Base-by-base conservation (phyloP, 1,284 basidiomycete genomes). In the Lentinus polychrous region DNA sequence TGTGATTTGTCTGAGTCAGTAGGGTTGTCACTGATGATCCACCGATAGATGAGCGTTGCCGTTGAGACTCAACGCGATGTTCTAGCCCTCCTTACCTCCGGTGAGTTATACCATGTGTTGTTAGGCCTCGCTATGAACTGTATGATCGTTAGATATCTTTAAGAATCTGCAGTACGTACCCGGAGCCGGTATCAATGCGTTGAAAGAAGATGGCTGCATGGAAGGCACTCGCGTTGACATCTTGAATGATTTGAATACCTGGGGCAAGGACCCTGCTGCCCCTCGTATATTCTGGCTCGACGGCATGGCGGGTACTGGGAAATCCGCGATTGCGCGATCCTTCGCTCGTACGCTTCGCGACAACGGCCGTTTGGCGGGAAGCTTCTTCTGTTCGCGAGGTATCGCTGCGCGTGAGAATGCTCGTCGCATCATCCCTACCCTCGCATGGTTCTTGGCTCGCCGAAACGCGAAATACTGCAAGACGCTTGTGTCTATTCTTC, bases 271-370 rank as follows among this genome's bases (percentile, higher is more conserved):
- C 27, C n/a, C 38, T 2, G 23, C 8, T 10, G 40, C 34, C 5
- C 50, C 49, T 8, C 46, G 43, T 20, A 52, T 59, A 17, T 60
- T 51, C 48, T 60, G 58, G 58, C 49, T 60, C 14, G 49, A 55
- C 47, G 59, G 58, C 11, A 50, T 57, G 42, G 58, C 59, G 12
- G 59, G 59, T 2, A 57, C 55, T 10, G 59, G 59, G 5, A 61
- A 61, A 42, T 52, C 59, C 8, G 55, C 55, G 2, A 55, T 61
- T 32, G 53, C 59, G 7, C 45, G 53, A 18, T 55, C 49, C 15
- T 17, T 60, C 24, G 50, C 50, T 37, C 23, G 32, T 15, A 18
- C 35, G 27, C 35, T 50, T 8, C 45, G 50, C 3, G 15, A 34
- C 14, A 31, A 52, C 10, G 34, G 44, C 14, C 48, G 51, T 14